These are phyloP conservation scores for Plenodomus tracheiphilus DNA, from an alignment of 2,329 filamentous ascomycete species.

Conservation along the genomic window DNA sequence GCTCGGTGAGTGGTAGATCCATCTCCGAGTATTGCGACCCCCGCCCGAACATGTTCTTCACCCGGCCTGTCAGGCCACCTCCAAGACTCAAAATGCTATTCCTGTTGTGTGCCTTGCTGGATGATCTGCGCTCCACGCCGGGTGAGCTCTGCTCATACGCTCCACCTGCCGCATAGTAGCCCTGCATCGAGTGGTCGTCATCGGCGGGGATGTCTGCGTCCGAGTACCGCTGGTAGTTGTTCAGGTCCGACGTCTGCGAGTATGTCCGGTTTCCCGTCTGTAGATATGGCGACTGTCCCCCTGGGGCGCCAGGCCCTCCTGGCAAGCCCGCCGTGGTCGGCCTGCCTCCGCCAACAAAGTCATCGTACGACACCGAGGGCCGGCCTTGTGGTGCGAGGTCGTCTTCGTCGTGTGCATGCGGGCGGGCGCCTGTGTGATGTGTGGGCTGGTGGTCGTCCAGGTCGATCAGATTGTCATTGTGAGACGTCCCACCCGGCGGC, in stretches of 20 bases:
- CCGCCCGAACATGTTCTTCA: conserved; percentile 91
- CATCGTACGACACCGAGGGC: conserved; percentile 90
- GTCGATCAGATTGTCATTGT: conserved; percentile 67
- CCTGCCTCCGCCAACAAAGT: conserved; percentile 80
- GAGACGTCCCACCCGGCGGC: conserved; percentile 56
- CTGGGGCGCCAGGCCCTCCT: conserved; percentile 48
- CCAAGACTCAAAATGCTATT: conserved; percentile 89
- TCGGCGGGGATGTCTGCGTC: conserved; percentile 81
- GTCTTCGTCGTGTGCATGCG: conserved; percentile 80
- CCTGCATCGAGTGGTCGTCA: conserved; percentile 72
- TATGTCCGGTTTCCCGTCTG: conserved; percentile 52
- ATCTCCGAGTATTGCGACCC: conserved; percentile 90
- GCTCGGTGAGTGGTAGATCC: conserved; percentile 91
- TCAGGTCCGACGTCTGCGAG: conserved; percentile 78
- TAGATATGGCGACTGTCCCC: conserved; percentile 41
- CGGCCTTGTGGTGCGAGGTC: conserved; percentile 67
- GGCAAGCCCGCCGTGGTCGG: conserved; percentile 51
- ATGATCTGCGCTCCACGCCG: conserved; percentile 51
- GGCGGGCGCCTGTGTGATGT: conserved; percentile 76
- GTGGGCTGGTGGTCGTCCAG: conserved; percentile 70
- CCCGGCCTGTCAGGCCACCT: conserved; percentile 81
- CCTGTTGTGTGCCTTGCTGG: conserved; percentile 68
- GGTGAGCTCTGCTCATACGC: conserved; percentile 60
- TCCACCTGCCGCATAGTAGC: conserved; percentile 73
- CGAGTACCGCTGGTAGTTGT: conserved; percentile 91